phyloP scores from a whole-genome alignment of 1,284 basidiomycete species.

The Microbotryum lychnidis-dioicae region DNA sequence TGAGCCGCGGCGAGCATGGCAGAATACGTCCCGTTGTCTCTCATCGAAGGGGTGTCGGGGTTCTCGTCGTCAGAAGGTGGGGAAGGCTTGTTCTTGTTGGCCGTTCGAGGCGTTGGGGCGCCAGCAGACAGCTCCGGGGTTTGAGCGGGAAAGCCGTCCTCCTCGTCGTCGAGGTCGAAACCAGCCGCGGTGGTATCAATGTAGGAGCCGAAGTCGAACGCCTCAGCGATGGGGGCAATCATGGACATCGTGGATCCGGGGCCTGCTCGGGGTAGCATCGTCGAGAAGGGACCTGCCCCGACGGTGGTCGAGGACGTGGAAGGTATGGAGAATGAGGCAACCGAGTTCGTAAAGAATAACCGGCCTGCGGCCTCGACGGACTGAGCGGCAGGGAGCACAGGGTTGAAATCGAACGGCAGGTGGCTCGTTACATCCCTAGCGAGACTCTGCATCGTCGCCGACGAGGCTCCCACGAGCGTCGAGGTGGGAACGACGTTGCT shows the following conservation, averaged over 20 bases:
- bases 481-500: not conserved
- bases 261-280: not conserved
- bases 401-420: constrained; percentile 10
- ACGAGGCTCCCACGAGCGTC: not conserved
- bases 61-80: constrained; percentile 2
- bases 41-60: no score
- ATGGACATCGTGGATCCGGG: not conserved
- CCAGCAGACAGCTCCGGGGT: not conserved
- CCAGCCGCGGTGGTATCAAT: constrained; percentile 25
- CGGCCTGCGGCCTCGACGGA: not conserved
- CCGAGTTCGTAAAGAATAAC: constrained; percentile 16
- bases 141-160: not conserved
- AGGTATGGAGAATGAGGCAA: not conserved
- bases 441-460: not conserved
- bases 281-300: not conserved
- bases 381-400: constrained; percentile 16
- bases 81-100: not conserved
- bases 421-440: constrained; percentile 13
- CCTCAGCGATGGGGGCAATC: not conserved
- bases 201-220: constrained; percentile 22
- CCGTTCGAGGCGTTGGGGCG: not conserved
- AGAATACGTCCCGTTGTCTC: no score
- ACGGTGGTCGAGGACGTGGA: not conserved
- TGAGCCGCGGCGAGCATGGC: no score
- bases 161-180: constrained; percentile 13